phyloP scores from a whole-genome alignment of 1,284 basidiomycete genomes.

The Ustilago xerochloae region DNA sequence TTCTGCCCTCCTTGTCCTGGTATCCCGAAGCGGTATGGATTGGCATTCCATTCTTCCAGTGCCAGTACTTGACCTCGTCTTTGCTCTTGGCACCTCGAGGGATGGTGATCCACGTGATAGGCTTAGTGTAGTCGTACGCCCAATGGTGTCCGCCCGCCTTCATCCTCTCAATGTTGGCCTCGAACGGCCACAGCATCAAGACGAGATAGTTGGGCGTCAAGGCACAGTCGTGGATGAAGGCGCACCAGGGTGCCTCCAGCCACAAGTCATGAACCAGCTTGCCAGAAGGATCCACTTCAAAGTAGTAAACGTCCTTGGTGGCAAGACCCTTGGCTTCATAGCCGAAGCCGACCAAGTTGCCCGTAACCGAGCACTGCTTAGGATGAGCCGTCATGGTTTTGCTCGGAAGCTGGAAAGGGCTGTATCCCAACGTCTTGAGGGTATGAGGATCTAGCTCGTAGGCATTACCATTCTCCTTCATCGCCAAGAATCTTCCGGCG shows the following conservation, averaged over 20 bases:
- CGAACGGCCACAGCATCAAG: conserved; percentile 32
- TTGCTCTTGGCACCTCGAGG: conserved; percentile 38
- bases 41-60: conserved; percentile 40
- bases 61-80: conserved; percentile 37
- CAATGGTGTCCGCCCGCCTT: conserved; percentile 33
- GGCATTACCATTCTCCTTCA: conserved; percentile 42
- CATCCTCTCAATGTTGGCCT: conserved; percentile 27
- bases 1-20: conserved; percentile 26
- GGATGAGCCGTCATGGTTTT: conserved; percentile 47
- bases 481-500: conserved; percentile 38
- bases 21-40: conserved; percentile 29
- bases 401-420: conserved; percentile 39
- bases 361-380: conserved; percentile 38
- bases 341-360: conserved; percentile 41
- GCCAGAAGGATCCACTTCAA: conserved; percentile 28
- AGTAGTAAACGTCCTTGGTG: conserved; percentile 44
- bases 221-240: conserved; percentile 35
- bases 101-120: conserved; percentile 33
- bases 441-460: conserved; percentile 45
- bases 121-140: conserved; percentile 33
- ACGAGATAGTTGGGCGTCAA: conserved; percentile 35
- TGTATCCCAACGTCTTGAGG: conserved; percentile 44
- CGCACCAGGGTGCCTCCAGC: conserved; percentile 31
- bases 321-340: conserved; percentile 45
- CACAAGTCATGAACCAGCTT: conserved; percentile 41